Evolutionary conservation across 2,329 filamentous ascomycete genomes (phyloP).

Genomic region (Aureobasidium sp.): DNA sequence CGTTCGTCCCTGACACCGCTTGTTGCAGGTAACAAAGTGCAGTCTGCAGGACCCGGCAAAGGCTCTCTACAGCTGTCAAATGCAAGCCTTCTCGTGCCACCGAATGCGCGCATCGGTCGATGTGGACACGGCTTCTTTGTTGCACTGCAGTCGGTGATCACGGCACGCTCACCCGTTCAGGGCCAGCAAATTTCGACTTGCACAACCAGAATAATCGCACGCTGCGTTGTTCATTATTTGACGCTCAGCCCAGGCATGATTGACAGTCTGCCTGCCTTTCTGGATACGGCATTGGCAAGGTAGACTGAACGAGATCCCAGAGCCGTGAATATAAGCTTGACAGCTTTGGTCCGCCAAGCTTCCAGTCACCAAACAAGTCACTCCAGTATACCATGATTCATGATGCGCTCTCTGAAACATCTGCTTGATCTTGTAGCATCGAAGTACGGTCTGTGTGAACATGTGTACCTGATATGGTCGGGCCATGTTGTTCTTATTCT

Average conservation of each 20-base stretch:
- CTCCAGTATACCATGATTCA: not conserved
- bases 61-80: conserved; percentile 11
- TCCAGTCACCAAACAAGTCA: not conserved
- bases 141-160: not conserved
- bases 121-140: not conserved
- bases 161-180: not conserved
- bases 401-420: not conserved
- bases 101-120: conserved; percentile 1
- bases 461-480: too few species aligned
- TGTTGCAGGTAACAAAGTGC: not conserved
- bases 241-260: not conserved
- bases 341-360: not conserved
- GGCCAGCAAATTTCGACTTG: not conserved
- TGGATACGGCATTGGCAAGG: not conserved
- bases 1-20: not conserved
- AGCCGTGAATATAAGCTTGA: not conserved
- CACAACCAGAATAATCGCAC: not conserved
- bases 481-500: not conserved
- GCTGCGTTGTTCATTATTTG: not conserved
- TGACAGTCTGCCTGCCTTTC: not conserved
- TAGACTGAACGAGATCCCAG: not conserved
- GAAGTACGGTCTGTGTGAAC: not conserved
- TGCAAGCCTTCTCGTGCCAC: conserved; percentile 5
- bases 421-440: not conserved
- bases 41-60: conserved; percentile 1